Base-by-base conservation (phyloP, 192 early-diverging fungal genomes). In the Polychytrium aggregatum region DNA sequence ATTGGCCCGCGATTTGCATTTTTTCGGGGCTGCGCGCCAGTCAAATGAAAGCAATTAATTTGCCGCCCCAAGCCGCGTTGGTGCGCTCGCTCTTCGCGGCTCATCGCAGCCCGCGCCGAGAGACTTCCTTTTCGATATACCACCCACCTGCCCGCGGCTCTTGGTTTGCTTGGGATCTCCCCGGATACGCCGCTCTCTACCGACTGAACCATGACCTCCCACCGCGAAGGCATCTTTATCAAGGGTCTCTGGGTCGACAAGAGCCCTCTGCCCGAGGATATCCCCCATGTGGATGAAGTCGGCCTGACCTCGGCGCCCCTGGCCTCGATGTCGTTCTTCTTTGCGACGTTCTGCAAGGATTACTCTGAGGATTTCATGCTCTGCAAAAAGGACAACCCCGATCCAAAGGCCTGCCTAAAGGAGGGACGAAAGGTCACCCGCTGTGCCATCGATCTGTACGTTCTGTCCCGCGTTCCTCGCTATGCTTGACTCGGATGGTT, bases 301-400 rank as follows among this genome's bases (percentile, higher is more conserved):
- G 90, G 94, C n/a, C 57, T 68, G 31, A 87, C 90, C 21, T 90
- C 89, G 13, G 92, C 92, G 17, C 88, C 92, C 13, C 68, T 98
- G 30, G 85, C 86, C 62, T 92, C 90, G 20, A 89, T 89, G 44
- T 73, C 90, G n/a, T 95, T 85, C 63, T 87, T 85, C 61, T 84
- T 95, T 58, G 88, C 85, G 27, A 59, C 72, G 31, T 76, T 78
- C 60, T 98, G 94, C 84, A 83, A 86, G 56, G 84, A 85, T 39
- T 93, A 85, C 73, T 86, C 82, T 56, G 88, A 94, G 53, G 94
- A 98, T 60, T 98, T 87, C 58, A 89, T 98, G 85, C 73, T 88
- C 33, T 98, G 94, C 78, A 98, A 95, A 72, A 75, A 81, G 56
- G 88, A 94, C 52, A 84, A 73, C 62, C 77, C 79, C 45, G 84